Conservation (phyloP, 805 yeast species). For the Candida nemodendra region DNA sequence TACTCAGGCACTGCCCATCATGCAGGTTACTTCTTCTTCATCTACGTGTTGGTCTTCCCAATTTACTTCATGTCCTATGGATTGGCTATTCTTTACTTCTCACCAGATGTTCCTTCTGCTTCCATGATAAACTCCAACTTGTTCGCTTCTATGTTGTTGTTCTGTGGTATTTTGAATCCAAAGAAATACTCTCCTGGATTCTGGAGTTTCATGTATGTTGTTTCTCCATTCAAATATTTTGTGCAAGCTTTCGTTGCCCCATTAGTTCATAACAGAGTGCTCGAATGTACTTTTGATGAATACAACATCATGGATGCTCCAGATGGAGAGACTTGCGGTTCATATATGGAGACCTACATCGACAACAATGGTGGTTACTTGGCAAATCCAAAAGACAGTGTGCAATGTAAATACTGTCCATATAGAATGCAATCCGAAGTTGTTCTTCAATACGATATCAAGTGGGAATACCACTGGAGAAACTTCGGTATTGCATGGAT, state of each 20-base stretch:
- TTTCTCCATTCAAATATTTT: slow-evolving; percentile 69
- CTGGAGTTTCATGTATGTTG: slow-evolving; percentile 79
- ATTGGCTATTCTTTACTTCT: slow-evolving; percentile 51
- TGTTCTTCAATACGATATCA: slow-evolving; percentile 41
- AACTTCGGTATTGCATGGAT: slow-evolving; percentile 62
- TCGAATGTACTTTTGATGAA: slow-evolving; percentile 49
- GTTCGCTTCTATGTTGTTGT: slow-evolving; percentile 57
- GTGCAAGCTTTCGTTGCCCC: slow-evolving; percentile 55
- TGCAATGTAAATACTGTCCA: slow-evolving; percentile 49
- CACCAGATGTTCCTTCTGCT: slow-evolving; percentile 69
- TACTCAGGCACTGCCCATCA: slow-evolving; percentile 37
- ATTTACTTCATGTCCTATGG: slow-evolving; percentile 52
- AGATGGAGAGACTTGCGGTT: slow-evolving; percentile 63
- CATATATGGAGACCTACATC: slow-evolving; percentile 46
- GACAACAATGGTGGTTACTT: slow-evolving; percentile 53
- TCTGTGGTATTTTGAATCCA: slow-evolving; percentile 70
- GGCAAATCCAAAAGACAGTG: slow-evolving; percentile 45
- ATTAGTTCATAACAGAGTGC: slow-evolving; percentile 48
- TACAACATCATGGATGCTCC: slow-evolving; percentile 53
- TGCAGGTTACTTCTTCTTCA: slow-evolving; percentile 47
- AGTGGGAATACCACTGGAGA: slow-evolving; percentile 58
- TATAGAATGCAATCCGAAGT: slow-evolving; percentile 44
- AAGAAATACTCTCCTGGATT: slow-evolving; percentile 62
- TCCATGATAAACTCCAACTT: slow-evolving; percentile 56
- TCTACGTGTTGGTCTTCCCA: slow-evolving; percentile 39